These are phyloP conservation scores for Amniculicola lignicola DNA, from an alignment of 495 filamentous ascomycete species.

Conservation along the genomic window DNA sequence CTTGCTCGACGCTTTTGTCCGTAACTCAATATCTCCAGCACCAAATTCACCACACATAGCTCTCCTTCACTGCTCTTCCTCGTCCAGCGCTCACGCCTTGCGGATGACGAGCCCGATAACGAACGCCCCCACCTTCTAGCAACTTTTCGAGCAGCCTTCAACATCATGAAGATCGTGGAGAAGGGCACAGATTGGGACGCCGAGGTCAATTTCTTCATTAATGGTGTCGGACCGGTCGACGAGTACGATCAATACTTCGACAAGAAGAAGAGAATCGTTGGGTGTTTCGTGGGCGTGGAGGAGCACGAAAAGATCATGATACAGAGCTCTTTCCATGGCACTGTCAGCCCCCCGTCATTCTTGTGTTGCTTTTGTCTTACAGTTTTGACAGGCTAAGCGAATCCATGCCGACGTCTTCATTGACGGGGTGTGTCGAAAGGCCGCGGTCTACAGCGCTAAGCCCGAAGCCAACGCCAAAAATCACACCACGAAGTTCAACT, in stretches of 20 bases:
- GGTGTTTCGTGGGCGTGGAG: slow-evolving; percentile 24
- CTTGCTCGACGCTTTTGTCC: too few species aligned
- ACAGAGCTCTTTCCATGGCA: slow-evolving; percentile 2
- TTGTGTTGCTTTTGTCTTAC: not conserved
- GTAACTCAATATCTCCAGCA: too few species aligned
- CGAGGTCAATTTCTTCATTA: slow-evolving; percentile 10
- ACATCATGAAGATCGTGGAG: slow-evolving; percentile 26
- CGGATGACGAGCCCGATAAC: too few species aligned
- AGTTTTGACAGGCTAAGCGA: not conserved
- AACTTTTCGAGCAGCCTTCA: too few species aligned
- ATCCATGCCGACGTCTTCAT: slow-evolving; percentile 17
- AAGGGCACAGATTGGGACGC: slow-evolving; percentile 19
- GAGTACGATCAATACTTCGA: slow-evolving; percentile 15
- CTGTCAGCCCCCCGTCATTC: not conserved
- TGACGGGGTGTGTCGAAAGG: slow-evolving; percentile 19
- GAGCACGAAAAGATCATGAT: slow-evolving; percentile 5
- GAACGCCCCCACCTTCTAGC: too few species aligned
- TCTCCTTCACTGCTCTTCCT: too few species aligned
- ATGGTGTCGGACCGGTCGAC: not conserved
- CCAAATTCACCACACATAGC: too few species aligned
- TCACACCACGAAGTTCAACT: slow-evolving; percentile 4
- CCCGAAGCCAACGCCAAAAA: not conserved
- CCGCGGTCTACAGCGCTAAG: not conserved
- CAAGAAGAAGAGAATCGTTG: slow-evolving; percentile 4
- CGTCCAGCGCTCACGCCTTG: too few species aligned